Evolutionary conservation across 495 filamentous ascomycete species (phyloP).

Genomic region (Alectoria sarmentosa): DNA sequence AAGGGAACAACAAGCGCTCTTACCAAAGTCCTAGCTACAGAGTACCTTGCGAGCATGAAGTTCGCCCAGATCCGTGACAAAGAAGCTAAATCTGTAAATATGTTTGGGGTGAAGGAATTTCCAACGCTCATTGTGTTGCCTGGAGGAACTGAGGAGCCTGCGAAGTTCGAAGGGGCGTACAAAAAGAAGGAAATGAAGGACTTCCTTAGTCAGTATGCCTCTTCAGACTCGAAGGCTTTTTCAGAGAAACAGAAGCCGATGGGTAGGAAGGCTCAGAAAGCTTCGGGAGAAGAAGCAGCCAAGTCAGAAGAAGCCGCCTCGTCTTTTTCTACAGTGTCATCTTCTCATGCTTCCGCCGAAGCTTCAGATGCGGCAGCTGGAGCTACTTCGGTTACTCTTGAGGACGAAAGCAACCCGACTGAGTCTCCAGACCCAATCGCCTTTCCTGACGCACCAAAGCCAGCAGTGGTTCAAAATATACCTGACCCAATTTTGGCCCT

Average conservation of each 20-base stretch:
- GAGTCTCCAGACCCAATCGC: slow-evolving; percentile 42
- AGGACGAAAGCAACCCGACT: slow-evolving; percentile 37
- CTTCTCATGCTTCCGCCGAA: slow-evolving; percentile 36
- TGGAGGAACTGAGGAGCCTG: slow-evolving; percentile 56
- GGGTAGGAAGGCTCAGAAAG: slow-evolving; percentile 42
- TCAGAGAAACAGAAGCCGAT: slow-evolving; percentile 34
- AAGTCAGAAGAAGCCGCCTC: slow-evolving; percentile 26
- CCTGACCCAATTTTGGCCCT: slow-evolving; percentile 44
- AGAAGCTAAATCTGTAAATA: slow-evolving; percentile 61
- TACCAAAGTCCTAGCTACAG: slow-evolving; percentile 78
- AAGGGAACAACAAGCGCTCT: slow-evolving; percentile 83
- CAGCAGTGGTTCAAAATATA: slow-evolving; percentile 38
- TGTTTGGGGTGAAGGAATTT: slow-evolving; percentile 69
- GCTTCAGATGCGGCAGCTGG: slow-evolving; percentile 32
- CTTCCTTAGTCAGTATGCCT: slow-evolving; percentile 72
- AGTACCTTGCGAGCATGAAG: slow-evolving; percentile 75
- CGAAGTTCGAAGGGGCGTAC: slow-evolving; percentile 76
- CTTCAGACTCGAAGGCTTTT: slow-evolving; percentile 63
- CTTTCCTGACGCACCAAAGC: slow-evolving; percentile 38
- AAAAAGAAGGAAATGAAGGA: slow-evolving; percentile 76
- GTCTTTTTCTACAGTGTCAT: slow-evolving; percentile 37
- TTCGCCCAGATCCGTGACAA: slow-evolving; percentile 85
- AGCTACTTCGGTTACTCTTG: slow-evolving; percentile 36
- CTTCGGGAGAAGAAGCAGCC: slow-evolving; percentile 12
- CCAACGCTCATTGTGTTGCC: slow-evolving; percentile 79